Base-by-base conservation (phyloP, 2,329 filamentous ascomycete genomes). In the Emmonsiellopsis sp. region DNA sequence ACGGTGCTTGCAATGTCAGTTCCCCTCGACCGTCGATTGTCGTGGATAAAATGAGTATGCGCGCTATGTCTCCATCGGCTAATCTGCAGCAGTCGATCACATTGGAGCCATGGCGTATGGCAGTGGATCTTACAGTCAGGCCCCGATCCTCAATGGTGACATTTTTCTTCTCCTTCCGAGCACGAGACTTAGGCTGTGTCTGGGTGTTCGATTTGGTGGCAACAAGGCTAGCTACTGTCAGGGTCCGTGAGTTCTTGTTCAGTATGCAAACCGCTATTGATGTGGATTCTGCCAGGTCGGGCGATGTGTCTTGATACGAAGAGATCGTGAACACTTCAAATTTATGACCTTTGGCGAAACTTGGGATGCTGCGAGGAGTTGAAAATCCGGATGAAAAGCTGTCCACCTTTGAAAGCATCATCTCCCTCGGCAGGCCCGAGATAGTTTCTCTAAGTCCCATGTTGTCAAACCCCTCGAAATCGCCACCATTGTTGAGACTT, bases 381-480 rank as follows among this genome's bases (percentile, higher is more conserved):
- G 63, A 68, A 52, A 66, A 66, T 56, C 61, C 86, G 76, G 64
- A 83, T 72, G 83, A 74, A 53, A 88, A 79, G 55, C 78, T 85
- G 59, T 87, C 83, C 31, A 92, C 79, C 61, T 85, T 87, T 13
- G 79, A 81, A 49, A 91, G 78, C 9, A 86, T 68, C n/a, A 91
- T 77, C 65, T 91, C 87, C 54, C 85, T 83, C 13, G 82, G 78
- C 7, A 91, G 72, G 0, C 85, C 84, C 55, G 88, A 85, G 55
- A 86, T 81, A n/a, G 83, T 79, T 63, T 88, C 85, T 52, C 87
- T 83, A 20, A 89, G 73, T 1, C 82, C 85, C 81, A 88, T 87
- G 55, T 78, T 86, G 61, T 85, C 79, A 53, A 89, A 83, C 0
- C 83, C 84, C 59, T 87, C 84, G 56, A 83, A 80, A 53, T 85